Percentiles rank a stretch among this genome's conserved stretches.
Conservation (phyloP, 345 rosid species). For the Cochlearia excelsa region DNA sequence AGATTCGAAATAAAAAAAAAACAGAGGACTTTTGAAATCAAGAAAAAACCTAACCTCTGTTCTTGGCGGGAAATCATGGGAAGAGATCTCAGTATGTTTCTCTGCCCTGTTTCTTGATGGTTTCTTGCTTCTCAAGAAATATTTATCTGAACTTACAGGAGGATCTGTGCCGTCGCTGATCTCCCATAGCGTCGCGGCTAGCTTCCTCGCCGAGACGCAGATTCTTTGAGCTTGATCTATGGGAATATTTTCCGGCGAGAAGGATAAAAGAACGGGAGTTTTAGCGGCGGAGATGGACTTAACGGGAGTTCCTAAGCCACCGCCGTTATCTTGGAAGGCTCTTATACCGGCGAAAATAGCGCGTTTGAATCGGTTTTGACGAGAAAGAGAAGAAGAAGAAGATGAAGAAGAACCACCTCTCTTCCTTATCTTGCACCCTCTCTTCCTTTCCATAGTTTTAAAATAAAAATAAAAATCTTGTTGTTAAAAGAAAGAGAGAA, state of each 20-base stretch:
- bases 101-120: slow-evolving; percentile 37
- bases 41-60: slow-evolving; percentile 46
- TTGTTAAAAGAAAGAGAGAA: no score
- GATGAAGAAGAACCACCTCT: slow-evolving; percentile 73
- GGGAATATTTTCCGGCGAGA: slow-evolving; percentile 27
- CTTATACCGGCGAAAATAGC: slow-evolving; percentile 64
- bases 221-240: slow-evolving; percentile 31
- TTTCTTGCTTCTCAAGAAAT: slow-evolving; percentile 35
- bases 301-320: slow-evolving; percentile 67
- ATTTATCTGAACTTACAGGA: slow-evolving; percentile 27
- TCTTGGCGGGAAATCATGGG: slow-evolving; percentile 36
- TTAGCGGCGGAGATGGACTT: slow-evolving; percentile 48
- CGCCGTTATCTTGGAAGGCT: slow-evolving; percentile 16
- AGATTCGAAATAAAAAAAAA: not conserved
- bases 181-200: slow-evolving; percentile 90
- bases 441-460: slow-evolving; percentile 37
- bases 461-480: not conserved
- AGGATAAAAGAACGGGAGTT: slow-evolving; percentile 29
- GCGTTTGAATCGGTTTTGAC: slow-evolving; percentile 70
- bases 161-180: slow-evolving; percentile 58
- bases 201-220: slow-evolving; percentile 71
- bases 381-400: slow-evolving; percentile 60
- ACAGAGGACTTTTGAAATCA: slow-evolving; percentile 7
- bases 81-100: slow-evolving; percentile 25
- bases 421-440: slow-evolving; percentile 76